A percentile compares a stretch with the other conserved stretches of the same genome.
phyloP scores from a whole-genome alignment of 352 stramenopile species.

The Globisporangium sylvaticum region DNA sequence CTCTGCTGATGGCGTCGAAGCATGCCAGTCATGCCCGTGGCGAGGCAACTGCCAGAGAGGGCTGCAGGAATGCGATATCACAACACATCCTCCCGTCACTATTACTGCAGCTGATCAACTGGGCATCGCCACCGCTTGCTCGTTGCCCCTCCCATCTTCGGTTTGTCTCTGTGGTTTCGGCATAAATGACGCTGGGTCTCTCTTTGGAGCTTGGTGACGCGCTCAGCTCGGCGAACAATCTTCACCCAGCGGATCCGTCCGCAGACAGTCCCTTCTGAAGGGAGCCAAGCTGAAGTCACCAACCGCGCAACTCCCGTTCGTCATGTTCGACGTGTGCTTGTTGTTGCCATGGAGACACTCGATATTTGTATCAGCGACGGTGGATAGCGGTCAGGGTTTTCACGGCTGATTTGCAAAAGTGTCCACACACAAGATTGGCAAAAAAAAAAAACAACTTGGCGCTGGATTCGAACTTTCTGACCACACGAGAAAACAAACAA shows the following conservation, averaged over 20 bases:
- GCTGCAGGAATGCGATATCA: not conserved
- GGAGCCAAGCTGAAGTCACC: too few species aligned
- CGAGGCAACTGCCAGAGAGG: not conserved
- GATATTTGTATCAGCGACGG: not conserved
- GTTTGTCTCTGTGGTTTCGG: too few species aligned
- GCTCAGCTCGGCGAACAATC: too few species aligned
- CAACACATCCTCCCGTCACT: not conserved
- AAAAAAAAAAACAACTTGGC: too few species aligned
- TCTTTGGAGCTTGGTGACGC: too few species aligned
- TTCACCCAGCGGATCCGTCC: too few species aligned
- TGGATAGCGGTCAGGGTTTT: not conserved
- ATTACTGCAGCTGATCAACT: too few species aligned
- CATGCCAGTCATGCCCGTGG: not conserved
- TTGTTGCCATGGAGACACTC: not conserved
- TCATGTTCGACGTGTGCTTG: not conserved
- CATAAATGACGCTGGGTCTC: too few species aligned
- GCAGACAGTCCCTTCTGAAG: too few species aligned
- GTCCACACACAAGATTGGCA: not conserved
- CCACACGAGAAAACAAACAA: not conserved
- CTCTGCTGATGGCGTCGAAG: not conserved
- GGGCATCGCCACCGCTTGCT: not conserved
- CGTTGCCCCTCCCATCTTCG: not conserved
- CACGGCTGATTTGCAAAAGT: not conserved
- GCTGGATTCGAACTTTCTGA: not conserved
- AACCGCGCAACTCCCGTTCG: not conserved